Base-by-base conservation (phyloP, 768 basidiomycete species). In the Suillus discolor region DNA sequence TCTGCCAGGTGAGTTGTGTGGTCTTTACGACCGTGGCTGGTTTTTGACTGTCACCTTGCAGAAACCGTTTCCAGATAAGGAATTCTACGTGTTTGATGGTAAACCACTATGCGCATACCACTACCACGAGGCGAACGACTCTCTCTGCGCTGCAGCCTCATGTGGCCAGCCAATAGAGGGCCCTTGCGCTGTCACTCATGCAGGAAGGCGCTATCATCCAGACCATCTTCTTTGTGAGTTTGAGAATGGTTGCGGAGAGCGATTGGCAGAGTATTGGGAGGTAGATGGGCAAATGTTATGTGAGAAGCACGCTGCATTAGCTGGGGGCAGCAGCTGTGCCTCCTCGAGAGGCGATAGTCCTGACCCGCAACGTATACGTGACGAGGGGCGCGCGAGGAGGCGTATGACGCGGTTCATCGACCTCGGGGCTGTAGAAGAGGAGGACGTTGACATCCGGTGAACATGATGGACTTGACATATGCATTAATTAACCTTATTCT, bases 81-180 rank as follows among this genome's bases (percentile, higher is more conserved):
- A 88, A 13, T 97, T 98, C 77, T 97, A 97, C 75, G 94, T 97
- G 55, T 88, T 89, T 69, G 93, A 91, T 72, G 93, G 94, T 62
- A 93, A 92, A 73, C 96, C 96, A 1, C 88, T 90, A 72, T 98
- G 96, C 73, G 92, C 89, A 41, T 92, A 92, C 73, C 95, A 96
- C 76, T 97, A 97, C 75, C 94, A 96, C 77, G 92, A 95, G 78
- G 89, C 89, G 55, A 97, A 97, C 78, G 84, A 91, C 69, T 96
- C 95, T 13, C 82, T 98, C 1, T 98, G 96, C 71, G 87, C 93
- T 12, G 87, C 92, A 3, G 74, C 85, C 15, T 81, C 80, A 20
- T 98, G 96, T 75, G 89, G 92, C 4, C 87, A 90, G 75, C 96
- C 96, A 6, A 94, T 98, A 68, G 96, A 98, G 78, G 96, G 96